Evolutionary conservation across 306 rosid species (phyloP).

Genomic region (Quercus mongolica): DNA sequence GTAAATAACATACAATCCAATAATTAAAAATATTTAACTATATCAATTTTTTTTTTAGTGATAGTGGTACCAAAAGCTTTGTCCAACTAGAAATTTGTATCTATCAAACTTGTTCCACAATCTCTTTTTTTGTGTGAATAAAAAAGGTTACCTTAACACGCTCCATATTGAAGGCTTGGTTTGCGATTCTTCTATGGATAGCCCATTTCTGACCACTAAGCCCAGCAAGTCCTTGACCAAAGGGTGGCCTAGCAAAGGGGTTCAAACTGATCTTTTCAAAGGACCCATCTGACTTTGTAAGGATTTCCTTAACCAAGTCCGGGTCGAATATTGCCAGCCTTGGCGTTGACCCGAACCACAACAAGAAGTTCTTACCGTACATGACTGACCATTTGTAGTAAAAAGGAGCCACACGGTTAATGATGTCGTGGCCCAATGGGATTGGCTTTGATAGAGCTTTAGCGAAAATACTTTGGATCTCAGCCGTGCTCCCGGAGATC

Average conservation of each 20-base stretch:
- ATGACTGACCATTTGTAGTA: slow-evolving; percentile 50
- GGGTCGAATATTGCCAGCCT: slow-evolving; percentile 65
- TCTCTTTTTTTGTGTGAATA: not conserved
- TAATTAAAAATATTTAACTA: accelerated
- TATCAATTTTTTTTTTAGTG: too few species aligned
- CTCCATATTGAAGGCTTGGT: slow-evolving; percentile 54
- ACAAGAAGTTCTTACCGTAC: slow-evolving; percentile 59
- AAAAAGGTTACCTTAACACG: slow-evolving; percentile 45
- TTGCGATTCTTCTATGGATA: slow-evolving; percentile 50
- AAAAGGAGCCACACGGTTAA: slow-evolving; percentile 43
- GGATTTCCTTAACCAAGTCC: slow-evolving; percentile 55
- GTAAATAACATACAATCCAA: too few species aligned
- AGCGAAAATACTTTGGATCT: slow-evolving; percentile 42
- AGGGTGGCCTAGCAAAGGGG: slow-evolving; percentile 45
- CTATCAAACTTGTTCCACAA: too few species aligned
- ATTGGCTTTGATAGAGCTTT: slow-evolving; percentile 33
- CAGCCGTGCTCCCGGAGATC: slow-evolving; percentile 49
- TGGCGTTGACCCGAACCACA: slow-evolving; percentile 70
- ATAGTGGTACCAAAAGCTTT: too few species aligned
- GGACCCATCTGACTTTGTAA: slow-evolving; percentile 34
- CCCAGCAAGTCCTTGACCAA: slow-evolving; percentile 55
- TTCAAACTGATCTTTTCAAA: slow-evolving; percentile 25
- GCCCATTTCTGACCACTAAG: slow-evolving; percentile 54
- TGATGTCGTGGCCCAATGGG: slow-evolving; percentile 42
- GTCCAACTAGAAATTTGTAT: too few species aligned